Evolutionary conservation across 2,329 filamentous ascomycete species (phyloP).

Genomic region (Ophiostoma fasciatum): DNA sequence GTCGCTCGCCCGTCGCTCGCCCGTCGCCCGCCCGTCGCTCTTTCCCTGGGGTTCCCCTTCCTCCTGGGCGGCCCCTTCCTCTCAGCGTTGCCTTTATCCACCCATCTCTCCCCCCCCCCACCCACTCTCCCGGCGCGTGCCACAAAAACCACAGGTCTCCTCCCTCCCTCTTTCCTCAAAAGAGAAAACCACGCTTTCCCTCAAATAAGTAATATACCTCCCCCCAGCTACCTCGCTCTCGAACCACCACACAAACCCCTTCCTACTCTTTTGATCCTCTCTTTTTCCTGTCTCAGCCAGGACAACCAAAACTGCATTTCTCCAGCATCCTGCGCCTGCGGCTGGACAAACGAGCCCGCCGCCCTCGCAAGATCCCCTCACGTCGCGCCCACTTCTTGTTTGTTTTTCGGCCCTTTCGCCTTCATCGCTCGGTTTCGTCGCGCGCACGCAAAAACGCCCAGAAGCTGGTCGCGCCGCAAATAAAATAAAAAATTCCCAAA

Average conservation of each 20-base stretch:
- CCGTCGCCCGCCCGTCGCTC: constrained; percentile 4
- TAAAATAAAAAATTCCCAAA: constrained; percentile 7
- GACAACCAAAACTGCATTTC: background rate
- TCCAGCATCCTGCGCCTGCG: no score
- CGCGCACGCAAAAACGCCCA: no score
- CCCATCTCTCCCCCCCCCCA: no score
- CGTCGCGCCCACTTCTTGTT: background rate
- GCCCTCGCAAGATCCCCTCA: background rate
- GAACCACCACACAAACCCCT: background rate
- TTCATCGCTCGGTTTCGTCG: background rate
- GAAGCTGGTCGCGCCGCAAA: constrained; percentile 6
- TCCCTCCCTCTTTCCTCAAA: constrained; percentile 10
- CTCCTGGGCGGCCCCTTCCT: constrained; percentile 6
- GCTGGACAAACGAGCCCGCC: background rate
- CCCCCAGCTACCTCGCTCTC: constrained; percentile 4
- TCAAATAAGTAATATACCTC: constrained; percentile 13
- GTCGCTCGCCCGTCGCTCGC: no score
- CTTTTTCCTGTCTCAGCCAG: constrained; percentile 3
- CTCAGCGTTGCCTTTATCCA: no score
- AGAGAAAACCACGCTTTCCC: constrained; percentile 11
- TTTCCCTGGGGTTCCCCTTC: constrained; percentile 7
- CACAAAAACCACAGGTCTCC: constrained; percentile 8
- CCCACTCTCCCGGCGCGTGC: constrained; percentile 10
- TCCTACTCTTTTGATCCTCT: constrained; percentile 6
- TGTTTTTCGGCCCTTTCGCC: background rate